Evolutionary conservation across 495 filamentous ascomycete species (phyloP).

Genomic region (Annulohypoxylon bovei): DNA sequence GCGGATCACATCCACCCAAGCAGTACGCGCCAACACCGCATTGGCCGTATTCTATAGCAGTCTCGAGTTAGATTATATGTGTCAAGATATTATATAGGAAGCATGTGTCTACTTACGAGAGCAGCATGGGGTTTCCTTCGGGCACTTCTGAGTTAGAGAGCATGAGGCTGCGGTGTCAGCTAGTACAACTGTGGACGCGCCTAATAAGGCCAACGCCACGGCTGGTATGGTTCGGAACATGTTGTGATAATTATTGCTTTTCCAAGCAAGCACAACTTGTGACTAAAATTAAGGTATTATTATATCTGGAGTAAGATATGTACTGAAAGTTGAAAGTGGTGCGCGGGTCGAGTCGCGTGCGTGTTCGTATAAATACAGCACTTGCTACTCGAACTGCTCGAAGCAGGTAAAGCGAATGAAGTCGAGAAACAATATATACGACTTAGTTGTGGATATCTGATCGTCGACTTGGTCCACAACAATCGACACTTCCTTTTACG

Average conservation of each 20-base stretch:
- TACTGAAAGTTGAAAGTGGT: constrained; percentile 7
- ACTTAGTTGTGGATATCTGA: neutral
- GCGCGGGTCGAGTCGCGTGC: constrained; percentile 21
- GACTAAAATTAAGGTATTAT: constrained; percentile 34
- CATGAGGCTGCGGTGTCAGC: constrained; percentile 47
- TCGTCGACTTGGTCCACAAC: constrained; percentile 8
- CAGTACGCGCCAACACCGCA: constrained; percentile 95
- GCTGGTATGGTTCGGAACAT: constrained; percentile 53
- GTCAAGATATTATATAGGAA: neutral
- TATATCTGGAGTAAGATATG: constrained; percentile 23
- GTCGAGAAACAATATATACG: constrained; percentile 13
- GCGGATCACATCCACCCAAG: constrained; percentile 92
- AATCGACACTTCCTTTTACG: constrained; percentile 22
- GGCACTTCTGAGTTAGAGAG: constrained; percentile 72
- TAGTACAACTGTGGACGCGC: constrained; percentile 49
- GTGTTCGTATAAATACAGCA: constrained; percentile 22
- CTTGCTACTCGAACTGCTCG: constrained; percentile 1
- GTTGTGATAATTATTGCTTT: constrained; percentile 4
- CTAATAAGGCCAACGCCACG: constrained; percentile 54
- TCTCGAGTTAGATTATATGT: constrained; percentile 36
- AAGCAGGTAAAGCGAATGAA: constrained; percentile 26
- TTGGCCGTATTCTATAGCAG: constrained; percentile 82
- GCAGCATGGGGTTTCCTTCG: constrained; percentile 82
- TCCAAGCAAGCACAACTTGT: constrained; percentile 6
- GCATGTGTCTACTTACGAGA: constrained; percentile 72